Evolutionary conservation across 495 filamentous ascomycete genomes (phyloP), one percentile per base, ranked within the genome.

Genomic region (Schizothecium vesticola): DNA sequence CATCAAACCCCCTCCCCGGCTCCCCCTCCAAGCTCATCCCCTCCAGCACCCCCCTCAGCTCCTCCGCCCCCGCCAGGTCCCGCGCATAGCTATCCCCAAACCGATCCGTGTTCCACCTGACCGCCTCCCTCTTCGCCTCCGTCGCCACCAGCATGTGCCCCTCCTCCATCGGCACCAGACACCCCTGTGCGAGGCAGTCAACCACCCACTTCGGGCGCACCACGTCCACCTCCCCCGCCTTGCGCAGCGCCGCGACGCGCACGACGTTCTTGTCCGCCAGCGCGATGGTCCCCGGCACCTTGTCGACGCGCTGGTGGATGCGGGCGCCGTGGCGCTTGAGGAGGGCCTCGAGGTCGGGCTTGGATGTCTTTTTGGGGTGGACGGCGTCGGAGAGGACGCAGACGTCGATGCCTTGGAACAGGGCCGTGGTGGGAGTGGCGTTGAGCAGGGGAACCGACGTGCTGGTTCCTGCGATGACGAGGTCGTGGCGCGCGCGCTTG

Each of bases 251-350:
- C 28, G 91, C 91, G 8, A 95, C 94, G 72, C 93, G 93, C 64
- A 98, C 92, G 16, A 92, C 90, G 62, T 86, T 90, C 76, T 91
- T 89, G 63, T 98, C 96, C 3, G 89, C 93, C 58, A 99, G 80
- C 67, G 90, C 86, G 33, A 95, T 80, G 82, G 78, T 4, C 84
- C 77, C 19, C 2, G 12, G 13, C 6, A 79, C 83, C 12, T 88
- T 85, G 59, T 78, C 88, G 26, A 91, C 85, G 9, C 86, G 88
- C 75, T 97, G 93, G 57, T 88, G 90, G 57, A 97, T 86, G 51
- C 81, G 87, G n/a, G 93, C 95, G 24, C 95, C 96, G 65, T 98
- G 87, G 23, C 87, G 83, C 76, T 97, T 98, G 72, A 97, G 86
- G 1, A 98, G 81, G 56, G 88, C 84, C 75, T 98, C 94, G n/a